These are phyloP conservation scores for Arthroderma uncinatum DNA, from an alignment of 2,329 filamentous ascomycete species.

Conservation along the genomic window DNA sequence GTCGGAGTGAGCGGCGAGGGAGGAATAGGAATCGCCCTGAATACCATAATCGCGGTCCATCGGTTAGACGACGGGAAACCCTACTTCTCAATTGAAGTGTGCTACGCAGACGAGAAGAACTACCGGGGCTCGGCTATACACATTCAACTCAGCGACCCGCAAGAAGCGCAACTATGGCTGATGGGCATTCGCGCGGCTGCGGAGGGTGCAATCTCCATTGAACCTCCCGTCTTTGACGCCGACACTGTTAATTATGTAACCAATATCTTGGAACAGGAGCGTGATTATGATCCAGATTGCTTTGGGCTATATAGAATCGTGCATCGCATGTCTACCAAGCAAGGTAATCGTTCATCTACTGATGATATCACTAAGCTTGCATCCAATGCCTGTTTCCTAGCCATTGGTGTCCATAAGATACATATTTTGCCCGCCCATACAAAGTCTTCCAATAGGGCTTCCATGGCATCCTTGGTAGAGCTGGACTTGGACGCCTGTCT, in stretches of 20 bases:
- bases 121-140: conserved; percentile 49
- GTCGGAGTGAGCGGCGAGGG: conserved; percentile 42
- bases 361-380: conserved; percentile 56
- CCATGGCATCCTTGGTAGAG: conserved; percentile 44
- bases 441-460: conserved; percentile 44
- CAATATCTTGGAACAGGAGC: conserved; percentile 51
- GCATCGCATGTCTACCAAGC: conserved; percentile 49
- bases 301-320: conserved; percentile 61
- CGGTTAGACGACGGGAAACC: conserved; percentile 56
- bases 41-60: conserved; percentile 57
- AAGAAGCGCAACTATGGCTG: conserved; percentile 57
- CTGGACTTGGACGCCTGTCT: conserved; percentile 40
- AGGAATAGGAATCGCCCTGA: conserved; percentile 46
- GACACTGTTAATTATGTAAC: conserved; percentile 52
- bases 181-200: conserved; percentile 50
- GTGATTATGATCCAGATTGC: conserved; percentile 56
- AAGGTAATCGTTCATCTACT: conserved; percentile 46
- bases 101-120: conserved; percentile 55
- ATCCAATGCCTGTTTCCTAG: conserved; percentile 56
- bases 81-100: conserved; percentile 56
- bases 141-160: conserved; percentile 52
- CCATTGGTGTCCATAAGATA: conserved; percentile 57
- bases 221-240: conserved; percentile 45
- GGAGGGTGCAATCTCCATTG: conserved; percentile 43
- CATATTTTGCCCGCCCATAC: conserved; percentile 53